phyloP scores from a whole-genome alignment of 306 rosid species.

The Astragalus membranaceus region DNA sequence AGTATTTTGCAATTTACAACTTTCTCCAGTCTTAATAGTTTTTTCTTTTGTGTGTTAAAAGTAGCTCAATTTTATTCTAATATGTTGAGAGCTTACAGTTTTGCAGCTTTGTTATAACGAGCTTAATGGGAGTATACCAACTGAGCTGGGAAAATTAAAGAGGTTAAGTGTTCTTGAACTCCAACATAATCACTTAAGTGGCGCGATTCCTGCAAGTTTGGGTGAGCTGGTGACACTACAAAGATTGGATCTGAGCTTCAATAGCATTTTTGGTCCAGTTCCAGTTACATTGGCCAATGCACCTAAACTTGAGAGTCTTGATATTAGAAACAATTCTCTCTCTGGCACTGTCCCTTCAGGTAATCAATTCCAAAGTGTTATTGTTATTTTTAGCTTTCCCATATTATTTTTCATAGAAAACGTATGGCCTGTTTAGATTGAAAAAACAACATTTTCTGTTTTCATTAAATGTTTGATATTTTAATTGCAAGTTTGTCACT shows the following conservation, averaged over 20 bases:
- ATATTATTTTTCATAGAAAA: no score
- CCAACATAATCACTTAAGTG: constrained; percentile 61
- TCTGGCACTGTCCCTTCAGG: constrained; percentile 69
- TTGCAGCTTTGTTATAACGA: constrained; percentile 85
- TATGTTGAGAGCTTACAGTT: constrained; percentile 39
- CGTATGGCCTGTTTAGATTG: no score
- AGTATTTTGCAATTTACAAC: not conserved
- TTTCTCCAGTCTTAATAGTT: no score
- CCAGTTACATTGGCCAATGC: constrained; percentile 61
- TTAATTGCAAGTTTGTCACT: no score
- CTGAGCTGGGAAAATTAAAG: constrained; percentile 47
- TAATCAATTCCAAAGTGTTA: constrained; percentile 17
- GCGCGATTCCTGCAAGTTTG: constrained; percentile 90
- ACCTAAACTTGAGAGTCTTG: constrained; percentile 48
- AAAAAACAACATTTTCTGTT: no score
- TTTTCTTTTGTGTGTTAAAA: not conserved
- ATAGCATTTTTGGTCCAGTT: constrained; percentile 65
- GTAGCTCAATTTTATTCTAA: not conserved
- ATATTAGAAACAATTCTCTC: constrained; percentile 70
- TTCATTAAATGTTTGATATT: no score
- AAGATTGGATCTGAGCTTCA: constrained; percentile 78
- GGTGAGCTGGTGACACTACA: constrained; percentile 45
- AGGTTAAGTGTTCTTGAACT: constrained; percentile 63
- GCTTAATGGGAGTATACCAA: constrained; percentile 66
- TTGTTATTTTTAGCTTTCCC: no score